Percentiles rank a stretch among this genome's conserved stretches.
phyloP scores from a whole-genome alignment of 148 eudicot species.

The Pharnaceum exiguum region DNA sequence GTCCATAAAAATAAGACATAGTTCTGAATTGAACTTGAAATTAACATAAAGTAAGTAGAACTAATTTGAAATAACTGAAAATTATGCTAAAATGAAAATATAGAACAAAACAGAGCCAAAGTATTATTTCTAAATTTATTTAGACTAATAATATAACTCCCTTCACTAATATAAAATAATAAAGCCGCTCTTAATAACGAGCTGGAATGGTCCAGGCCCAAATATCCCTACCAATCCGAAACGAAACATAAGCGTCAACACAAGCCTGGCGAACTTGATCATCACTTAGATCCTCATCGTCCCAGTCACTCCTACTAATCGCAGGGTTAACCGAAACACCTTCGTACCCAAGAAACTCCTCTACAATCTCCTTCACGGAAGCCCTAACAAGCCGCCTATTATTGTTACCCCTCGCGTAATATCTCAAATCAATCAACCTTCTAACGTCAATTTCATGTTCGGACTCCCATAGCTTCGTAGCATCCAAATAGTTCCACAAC shows the following conservation, averaged over 20 bases:
- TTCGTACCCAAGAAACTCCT: background rate
- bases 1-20: no score
- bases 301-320: conserved; percentile 1
- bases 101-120: no score
- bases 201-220: no score
- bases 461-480: background rate
- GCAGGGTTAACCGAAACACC: background rate
- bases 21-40: no score
- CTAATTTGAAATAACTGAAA: no score
- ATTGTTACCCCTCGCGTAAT: background rate
- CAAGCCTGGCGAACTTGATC: conserved; percentile 8
- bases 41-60: no score
- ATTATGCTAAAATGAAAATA: no score
- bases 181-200: no score
- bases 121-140: no score
- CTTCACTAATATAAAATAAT: no score
- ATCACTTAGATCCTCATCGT: background rate
- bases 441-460: background rate
- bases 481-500: background rate
- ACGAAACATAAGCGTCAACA: conserved; percentile 6
- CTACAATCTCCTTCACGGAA: background rate
- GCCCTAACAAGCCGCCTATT: background rate
- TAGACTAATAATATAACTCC: no score
- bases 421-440: conserved; percentile 5
- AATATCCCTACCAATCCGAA: background rate